Evolutionary conservation across 164 flowering plant genomes (phyloP).

Genomic region (Tetracentron sinense): DNA sequence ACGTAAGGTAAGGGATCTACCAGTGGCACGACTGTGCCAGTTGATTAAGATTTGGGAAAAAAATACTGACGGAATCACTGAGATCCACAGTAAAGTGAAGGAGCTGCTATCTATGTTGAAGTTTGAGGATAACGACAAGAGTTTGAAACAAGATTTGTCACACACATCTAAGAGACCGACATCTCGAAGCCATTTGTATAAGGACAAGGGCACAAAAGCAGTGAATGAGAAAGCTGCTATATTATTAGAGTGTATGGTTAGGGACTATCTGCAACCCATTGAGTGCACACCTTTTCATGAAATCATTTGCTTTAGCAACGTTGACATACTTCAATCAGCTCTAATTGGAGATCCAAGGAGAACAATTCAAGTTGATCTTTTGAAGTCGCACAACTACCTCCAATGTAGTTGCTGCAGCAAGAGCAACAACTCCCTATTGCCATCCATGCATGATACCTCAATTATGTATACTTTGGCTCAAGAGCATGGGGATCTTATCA

Average conservation of each 20-base stretch:
- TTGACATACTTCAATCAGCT: conserved; percentile 61
- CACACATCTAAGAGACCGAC: conserved; percentile 32
- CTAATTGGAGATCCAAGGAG: conserved; percentile 84
- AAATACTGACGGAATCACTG: conserved; percentile 22
- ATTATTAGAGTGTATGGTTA: conserved; percentile 45
- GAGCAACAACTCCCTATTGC: conserved; percentile 27
- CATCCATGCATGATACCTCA: conserved; percentile 81
- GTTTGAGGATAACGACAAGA: conserved; percentile 34
- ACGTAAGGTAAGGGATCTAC: conserved; percentile 64
- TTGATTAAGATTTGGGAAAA: conserved; percentile 59
- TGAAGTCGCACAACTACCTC: conserved; percentile 56
- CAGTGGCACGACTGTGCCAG: conserved; percentile 34
- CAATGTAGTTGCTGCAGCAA: conserved; percentile 71
- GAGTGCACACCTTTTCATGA: conserved; percentile 72
- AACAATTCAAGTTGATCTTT: conserved; percentile 80
- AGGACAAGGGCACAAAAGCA: conserved; percentile 22
- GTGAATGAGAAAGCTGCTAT: conserved; percentile 45
- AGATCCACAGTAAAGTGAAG: conserved; percentile 59
- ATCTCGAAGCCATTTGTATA: conserved; percentile 21
- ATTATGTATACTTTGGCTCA: conserved; percentile 72
- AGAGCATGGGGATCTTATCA: conserved; percentile 95
- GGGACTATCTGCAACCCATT: conserved; percentile 62
- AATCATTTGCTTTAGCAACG: conserved; percentile 66
- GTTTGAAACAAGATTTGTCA: conserved; percentile 24
- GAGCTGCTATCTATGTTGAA: conserved; percentile 42